Conservation (phyloP, 306 rosid species). For the Vachellia collinsii region DNA sequence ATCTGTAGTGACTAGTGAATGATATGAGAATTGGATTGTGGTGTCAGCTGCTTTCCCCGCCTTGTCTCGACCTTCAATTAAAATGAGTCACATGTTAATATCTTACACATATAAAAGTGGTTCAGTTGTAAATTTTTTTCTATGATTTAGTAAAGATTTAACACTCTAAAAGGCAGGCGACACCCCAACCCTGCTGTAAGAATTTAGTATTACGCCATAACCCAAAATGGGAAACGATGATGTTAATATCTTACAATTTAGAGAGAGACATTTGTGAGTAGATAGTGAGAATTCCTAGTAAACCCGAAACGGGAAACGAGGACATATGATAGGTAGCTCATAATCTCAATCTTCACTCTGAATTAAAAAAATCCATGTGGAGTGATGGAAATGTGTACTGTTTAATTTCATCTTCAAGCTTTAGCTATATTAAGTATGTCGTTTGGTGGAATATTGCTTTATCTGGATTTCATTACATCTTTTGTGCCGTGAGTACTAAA, state of each 20-base stretch:
- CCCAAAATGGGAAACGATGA: not conserved
- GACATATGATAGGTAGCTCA: not conserved
- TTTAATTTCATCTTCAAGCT: not conserved
- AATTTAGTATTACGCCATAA: not conserved
- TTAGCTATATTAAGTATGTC: not conserved
- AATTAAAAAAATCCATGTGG: not conserved
- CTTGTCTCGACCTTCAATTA: too few relatives aligned
- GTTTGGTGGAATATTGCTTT: not conserved
- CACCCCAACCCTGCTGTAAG: too few relatives aligned
- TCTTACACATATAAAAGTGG: too few relatives aligned
- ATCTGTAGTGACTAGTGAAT: not conserved
- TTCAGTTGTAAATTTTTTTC: too few relatives aligned
- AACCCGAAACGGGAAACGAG: not conserved
- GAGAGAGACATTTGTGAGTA: not conserved
- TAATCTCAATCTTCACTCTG: not conserved
- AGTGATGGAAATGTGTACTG: not conserved
- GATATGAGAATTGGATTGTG: not conserved
- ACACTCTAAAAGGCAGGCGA: too few relatives aligned
- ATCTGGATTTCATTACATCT: not conserved
- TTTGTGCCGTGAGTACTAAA: conserved; percentile 9
- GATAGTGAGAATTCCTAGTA: not conserved
- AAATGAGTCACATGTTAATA: too few relatives aligned
- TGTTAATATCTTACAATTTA: too few relatives aligned
- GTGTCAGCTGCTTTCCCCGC: too few relatives aligned
- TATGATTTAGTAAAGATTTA: too few relatives aligned